Evolutionary conservation across 352 stramenopile species (phyloP), one percentile per base, ranked within the genome.

Genomic region (Peronospora farinosa): DNA sequence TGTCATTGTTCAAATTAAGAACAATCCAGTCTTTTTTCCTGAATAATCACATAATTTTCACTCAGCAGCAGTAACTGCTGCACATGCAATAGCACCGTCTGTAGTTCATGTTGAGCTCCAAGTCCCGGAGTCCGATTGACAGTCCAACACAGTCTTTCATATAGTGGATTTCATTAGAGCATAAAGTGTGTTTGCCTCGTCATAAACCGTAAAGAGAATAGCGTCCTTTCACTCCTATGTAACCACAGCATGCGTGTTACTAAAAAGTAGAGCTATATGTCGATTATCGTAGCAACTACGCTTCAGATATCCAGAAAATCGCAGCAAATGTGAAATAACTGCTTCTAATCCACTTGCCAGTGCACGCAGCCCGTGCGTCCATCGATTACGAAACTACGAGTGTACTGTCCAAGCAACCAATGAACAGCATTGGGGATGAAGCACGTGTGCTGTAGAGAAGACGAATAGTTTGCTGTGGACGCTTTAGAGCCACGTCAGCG

Each of bases 101-200:
- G 40, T n/a, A 92, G 45, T 7, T 90, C 77, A 46, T 88, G 76
- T 52, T 82, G 66, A 7, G 60, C 60, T 8, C 81, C 75, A 7
- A 74, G 38, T 38, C 83, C 66, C 21, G 89, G 61, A 21, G 63
- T 44, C 15, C 65, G 49, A 43, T 74, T 79, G 21, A 67, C 64
- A 1, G 69, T 90, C 78, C 81, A 90, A 65, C 78, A 48, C 75
- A 88, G 25, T 88, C 69, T 37, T 75, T 74, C 8, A 92, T 15
- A 47, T 63, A 33, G 77, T 69, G 41, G 67, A 71, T 66, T 92
- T 89, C 11, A 78, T 67, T 19, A 88, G 35, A 13, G 67, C 63
- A 46, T 54, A 68, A 5, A 90, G 41, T 11, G 75, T 69, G 19
- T 78, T 77, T 8, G 65, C 60, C n/a, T 55, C 38, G 45, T 92